Percentiles rank a stretch among this genome's conserved stretches.
These are phyloP conservation scores for Phylloporus sp. DNA, from an alignment of 768 basidiomycete species.

Conservation along the genomic window DNA sequence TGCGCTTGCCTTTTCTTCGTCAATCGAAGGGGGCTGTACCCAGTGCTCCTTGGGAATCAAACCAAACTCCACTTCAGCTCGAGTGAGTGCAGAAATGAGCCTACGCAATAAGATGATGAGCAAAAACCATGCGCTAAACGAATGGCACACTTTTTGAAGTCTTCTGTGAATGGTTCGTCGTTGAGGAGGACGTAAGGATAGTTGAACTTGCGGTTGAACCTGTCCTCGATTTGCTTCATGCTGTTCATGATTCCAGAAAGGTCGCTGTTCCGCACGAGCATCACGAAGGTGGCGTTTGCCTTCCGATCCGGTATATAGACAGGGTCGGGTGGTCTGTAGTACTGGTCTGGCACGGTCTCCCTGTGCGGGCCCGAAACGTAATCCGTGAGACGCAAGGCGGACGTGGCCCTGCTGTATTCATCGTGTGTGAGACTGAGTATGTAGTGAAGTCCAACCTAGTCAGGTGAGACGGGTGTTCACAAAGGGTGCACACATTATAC, in stretches of 20 bases:
- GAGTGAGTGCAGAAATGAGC: conserved; percentile 29
- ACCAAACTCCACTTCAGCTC: conserved; percentile 46
- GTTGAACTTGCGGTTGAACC: conserved; percentile 73
- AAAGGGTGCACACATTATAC: conserved; percentile 16
- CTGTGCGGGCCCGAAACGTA: conserved; percentile 41
- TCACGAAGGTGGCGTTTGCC: conserved; percentile 79
- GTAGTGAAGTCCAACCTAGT: conserved; percentile 38
- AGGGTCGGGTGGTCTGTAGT: conserved; percentile 41
- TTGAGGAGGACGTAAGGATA: conserved; percentile 92
- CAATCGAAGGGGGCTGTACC: conserved; percentile 74
- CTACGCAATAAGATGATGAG: conserved; percentile 20
- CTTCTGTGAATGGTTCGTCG: conserved; percentile 70
- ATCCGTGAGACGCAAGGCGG: conserved; percentile 30
- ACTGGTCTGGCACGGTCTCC: conserved; percentile 54
- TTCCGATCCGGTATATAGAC: conserved; percentile 45
- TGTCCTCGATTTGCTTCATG: conserved; percentile 75
- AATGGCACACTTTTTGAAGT: conserved; percentile 57
- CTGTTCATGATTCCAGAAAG: conserved; percentile 53
- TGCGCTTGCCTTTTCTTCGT: conserved; percentile 58
- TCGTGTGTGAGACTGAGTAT: conserved; percentile 41
- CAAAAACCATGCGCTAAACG: not conserved
- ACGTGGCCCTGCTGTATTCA: conserved; percentile 39
- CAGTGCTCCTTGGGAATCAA: conserved; percentile 66
- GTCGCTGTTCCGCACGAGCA: conserved; percentile 70
- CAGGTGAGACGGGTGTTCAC: conserved; percentile 7